Evolutionary conservation across 345 rosid species (phyloP).

Genomic region (Chamaenerion angustifolium): DNA sequence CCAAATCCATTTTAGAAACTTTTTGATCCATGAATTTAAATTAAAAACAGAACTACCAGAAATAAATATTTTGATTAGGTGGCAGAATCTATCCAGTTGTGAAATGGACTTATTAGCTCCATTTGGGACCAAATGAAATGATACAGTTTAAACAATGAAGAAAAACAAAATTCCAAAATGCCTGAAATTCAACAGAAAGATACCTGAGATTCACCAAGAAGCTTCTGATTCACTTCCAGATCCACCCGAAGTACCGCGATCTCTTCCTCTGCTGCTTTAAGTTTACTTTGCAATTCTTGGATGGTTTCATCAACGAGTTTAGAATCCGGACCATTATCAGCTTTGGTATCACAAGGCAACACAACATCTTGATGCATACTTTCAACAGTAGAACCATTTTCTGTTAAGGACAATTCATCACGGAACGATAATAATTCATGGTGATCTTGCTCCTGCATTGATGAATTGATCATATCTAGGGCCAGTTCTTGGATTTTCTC

Average conservation of each 20-base stretch:
- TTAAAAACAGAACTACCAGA: too few relatives aligned
- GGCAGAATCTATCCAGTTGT: too few relatives aligned
- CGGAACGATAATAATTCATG: constrained; percentile 33
- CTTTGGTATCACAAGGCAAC: constrained; percentile 26
- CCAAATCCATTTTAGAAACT: too few relatives aligned
- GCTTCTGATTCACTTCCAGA: constrained; percentile 61
- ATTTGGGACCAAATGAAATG: neutral
- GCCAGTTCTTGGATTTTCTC: constrained; percentile 68
- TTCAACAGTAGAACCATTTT: constrained; percentile 70
- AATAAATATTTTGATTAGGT: too few relatives aligned
- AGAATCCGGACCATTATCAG: constrained; percentile 24
- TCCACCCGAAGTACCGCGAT: constrained; percentile 51
- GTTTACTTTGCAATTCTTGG: constrained; percentile 46
- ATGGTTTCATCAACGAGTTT: constrained; percentile 27
- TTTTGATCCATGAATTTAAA: too few relatives aligned
- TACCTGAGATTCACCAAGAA: constrained; percentile 97
- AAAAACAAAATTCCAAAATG: neutral
- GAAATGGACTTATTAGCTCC: too few relatives aligned
- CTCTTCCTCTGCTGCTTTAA: constrained; percentile 61
- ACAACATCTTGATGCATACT: constrained; percentile 43
- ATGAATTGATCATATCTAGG: constrained; percentile 83
- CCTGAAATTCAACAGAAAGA: neutral
- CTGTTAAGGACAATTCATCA: constrained; percentile 11
- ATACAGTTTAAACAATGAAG: too few relatives aligned
- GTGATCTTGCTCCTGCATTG: constrained; percentile 68